Conservation (phyloP, 202 grass and related monocot genomes). For the Panicum virgatum region DNA sequence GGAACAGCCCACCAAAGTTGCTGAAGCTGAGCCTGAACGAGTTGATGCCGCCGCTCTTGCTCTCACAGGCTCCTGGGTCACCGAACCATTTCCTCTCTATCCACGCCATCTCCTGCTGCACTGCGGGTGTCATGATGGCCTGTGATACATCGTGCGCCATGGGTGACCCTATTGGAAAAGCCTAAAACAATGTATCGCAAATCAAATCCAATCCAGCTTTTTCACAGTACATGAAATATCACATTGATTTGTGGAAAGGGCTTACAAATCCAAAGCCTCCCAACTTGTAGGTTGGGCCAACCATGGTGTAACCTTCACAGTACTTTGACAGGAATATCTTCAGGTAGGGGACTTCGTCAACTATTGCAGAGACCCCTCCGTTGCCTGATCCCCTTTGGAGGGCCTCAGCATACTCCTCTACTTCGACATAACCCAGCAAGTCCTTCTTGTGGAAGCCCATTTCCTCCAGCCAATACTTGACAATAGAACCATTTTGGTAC, state of each 20-base stretch:
- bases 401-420: conserved; percentile 51
- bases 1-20: conserved; percentile 60
- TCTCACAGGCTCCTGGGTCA: conserved; percentile 19
- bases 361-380: conserved; percentile 52
- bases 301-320: conserved; percentile 54
- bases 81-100: conserved; percentile 19
- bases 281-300: conserved; percentile 50
- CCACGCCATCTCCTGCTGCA: not conserved
- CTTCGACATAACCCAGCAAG: conserved; percentile 40
- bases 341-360: conserved; percentile 63
- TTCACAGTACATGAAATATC: not conserved
- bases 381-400: conserved; percentile 46
- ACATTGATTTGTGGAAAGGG: not conserved
- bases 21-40: conserved; percentile 19
- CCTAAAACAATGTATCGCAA: conserved; percentile 26
- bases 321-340: conserved; percentile 58
- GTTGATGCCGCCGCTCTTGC: not conserved
- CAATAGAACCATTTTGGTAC: conserved; percentile 33
- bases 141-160: conserved; percentile 56
- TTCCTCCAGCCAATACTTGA: conserved; percentile 19
- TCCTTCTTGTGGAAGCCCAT: conserved; percentile 46
- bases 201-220: conserved; percentile 6
- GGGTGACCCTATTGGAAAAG: conserved; percentile 59
- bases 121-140: conserved; percentile 24
- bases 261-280: conserved; percentile 75